Evolutionary conservation across 306 rosid genomes (phyloP), one percentile per base, ranked within the genome.

Genomic region (Cucumis hystrix): DNA sequence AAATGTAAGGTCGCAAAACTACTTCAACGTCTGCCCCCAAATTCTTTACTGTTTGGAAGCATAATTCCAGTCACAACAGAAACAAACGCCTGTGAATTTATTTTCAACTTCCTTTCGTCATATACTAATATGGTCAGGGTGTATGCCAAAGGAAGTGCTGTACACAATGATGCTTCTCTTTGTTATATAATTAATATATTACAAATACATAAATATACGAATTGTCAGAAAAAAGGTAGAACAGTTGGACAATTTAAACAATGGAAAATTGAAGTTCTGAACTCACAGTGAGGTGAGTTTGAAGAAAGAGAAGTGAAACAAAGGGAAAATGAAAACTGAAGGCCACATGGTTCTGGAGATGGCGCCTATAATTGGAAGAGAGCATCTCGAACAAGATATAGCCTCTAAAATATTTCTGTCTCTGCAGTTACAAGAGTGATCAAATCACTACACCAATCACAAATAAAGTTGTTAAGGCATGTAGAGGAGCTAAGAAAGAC

Each of bases 381-480:
- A 80, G 82, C 86, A 84, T 81, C 86, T 80, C 77, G 72, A 84
- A 83, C 84, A 84, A 76, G 84, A 54, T 85, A 67, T 79, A 75
- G 85, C 79, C 81, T 80, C 86, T 81, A 79, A 77, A 69, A 73
- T 67, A 67, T 78, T 54, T 74, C 74, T 67, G 84, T 88, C 80
- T 90, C 98, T 93, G 96, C 89, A 85, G 78, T 77, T 62, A 70
- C 78, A 89, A 83, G 79, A 71, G 40, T 68, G 61, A 79, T 74
- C 79, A 67, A 67, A 75, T 60, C 63, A 64, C 80, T 51, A 63
- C 60, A 71, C 45, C 18, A 10, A 28, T 6, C 41, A 51, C 56
- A 71, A 77, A 74, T 77, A 80, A 81, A 72, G 73, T 71, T 74
- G 79, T 61, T 74, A 37, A 43, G 28, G 51, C 61, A 62, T 2